Conservation (phyloP, 2,329 filamentous ascomycete genomes). For the Penicillium glabrum region DNA sequence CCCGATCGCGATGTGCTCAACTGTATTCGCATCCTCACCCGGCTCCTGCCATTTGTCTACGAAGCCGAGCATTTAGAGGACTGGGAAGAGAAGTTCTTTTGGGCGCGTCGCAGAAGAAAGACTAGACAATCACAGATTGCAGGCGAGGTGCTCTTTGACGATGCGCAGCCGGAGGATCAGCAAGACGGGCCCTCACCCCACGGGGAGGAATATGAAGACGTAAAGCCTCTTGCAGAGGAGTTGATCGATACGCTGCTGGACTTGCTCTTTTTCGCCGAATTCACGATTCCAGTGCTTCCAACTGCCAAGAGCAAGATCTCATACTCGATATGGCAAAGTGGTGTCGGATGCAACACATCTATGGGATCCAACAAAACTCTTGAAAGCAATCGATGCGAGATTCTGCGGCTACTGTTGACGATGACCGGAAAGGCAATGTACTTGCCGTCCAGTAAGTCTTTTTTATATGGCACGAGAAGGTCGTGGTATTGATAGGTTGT, state of each 20-base stretch:
- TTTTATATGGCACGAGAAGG: neutral
- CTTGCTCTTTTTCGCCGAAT: constrained; percentile 85
- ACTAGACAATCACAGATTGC: constrained; percentile 66
- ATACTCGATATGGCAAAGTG: constrained; percentile 97
- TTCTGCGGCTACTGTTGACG: constrained; percentile 80
- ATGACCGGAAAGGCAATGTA: constrained; percentile 93
- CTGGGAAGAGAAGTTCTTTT: constrained; percentile 96
- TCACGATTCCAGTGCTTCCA: constrained; percentile 75
- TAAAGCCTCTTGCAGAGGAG: constrained; percentile 86
- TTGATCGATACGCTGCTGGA: constrained; percentile 87
- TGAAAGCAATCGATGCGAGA: constrained; percentile 89
- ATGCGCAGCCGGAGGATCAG: constrained; percentile 57
- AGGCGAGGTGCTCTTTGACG: constrained; percentile 82
- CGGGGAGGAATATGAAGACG: constrained; percentile 71
- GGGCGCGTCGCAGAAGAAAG: constrained; percentile 71
- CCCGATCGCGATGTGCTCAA: constrained; percentile 87
- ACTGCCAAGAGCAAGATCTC: constrained; percentile 76
- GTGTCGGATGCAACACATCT: constrained; percentile 89
- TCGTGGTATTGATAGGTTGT: constrained; percentile 5
- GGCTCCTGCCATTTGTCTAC: constrained; percentile 86
- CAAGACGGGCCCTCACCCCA: constrained; percentile 45
- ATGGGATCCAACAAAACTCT: constrained; percentile 87
- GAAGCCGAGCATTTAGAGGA: constrained; percentile 77
- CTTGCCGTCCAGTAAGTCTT: constrained; percentile 66
- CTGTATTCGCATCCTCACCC: constrained; percentile 86